Base-by-base conservation (phyloP, 73 alveolate genomes). In the Paramecium caudatum region DNA sequence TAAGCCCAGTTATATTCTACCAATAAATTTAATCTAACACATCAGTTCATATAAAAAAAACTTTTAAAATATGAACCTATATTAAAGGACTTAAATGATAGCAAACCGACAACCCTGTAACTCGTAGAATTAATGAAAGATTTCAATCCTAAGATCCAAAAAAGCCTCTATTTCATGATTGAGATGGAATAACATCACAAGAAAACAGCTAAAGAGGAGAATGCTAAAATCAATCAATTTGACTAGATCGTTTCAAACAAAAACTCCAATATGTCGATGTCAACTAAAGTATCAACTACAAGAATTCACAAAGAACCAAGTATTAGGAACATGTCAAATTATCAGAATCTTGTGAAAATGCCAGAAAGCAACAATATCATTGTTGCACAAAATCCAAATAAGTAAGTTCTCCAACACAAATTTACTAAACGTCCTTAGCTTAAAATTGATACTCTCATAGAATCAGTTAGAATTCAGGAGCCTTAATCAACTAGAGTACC, bases 41-140 rank as follows among this genome's bases (percentile, higher is more conserved):
- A 30, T 63, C 16, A 63, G 33, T 63, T 63, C 7, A 27, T 63
- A 25, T 30, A 33, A 27, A 63, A 16, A 27, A 63, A 63, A 63
- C 30, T 63, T 2, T 30, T 30, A 10, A 63, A 32, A 8, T 63
- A 10, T 33, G 48, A 63, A 23, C 82, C 82, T 5, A 30, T 61
- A n/a, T 61, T 63, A 17, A 63, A 63, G 13, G 82, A 63, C 13
- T 30, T 63, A 9, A 33, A 63, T 30, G 82, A 63, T 33, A 23
- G 47, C 12, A 63, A 63, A 32, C 82, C 82, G 7, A 63, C 82
- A 30, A 63, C 82, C 1, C 15, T 30, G 48, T 25, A 30, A 25
- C 33, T 30, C 33, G 46, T 63, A 5, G 82, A 63, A 12, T 23
- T 63, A 39, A 15, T 63, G 6, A 63, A 63, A 8, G 48, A 63